Base-by-base conservation (phyloP, 129 eudicot species). In the Saposhnikovia divaricata region DNA sequence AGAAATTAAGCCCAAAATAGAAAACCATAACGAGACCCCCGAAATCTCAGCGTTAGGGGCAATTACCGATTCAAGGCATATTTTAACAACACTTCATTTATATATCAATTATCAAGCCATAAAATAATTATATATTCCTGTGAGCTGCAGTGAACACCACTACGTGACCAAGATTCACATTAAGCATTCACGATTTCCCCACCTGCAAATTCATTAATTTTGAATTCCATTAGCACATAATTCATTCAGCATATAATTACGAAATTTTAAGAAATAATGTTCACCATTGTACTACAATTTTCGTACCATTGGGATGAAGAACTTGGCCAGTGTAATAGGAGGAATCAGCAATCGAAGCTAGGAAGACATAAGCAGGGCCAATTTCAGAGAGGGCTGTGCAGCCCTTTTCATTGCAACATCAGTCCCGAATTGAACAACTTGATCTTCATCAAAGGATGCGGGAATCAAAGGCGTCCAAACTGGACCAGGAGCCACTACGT, bases 401-500 rank as follows among this genome's bases (percentile, higher is more conserved):
- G 97, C 96, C 83, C 98, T 84, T 27, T 86, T 79, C 97, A 95
- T 92, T 5, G 97, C 96, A 75, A 90, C 92, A 78, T 95, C 86
- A 0, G 83, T 70, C 59, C 98, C 98, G 3, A 95, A 95, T 9
- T 46, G 81, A 0, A 80, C 79, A 3, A 83, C 80, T 76, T 95
- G 85, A 12, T 95, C 96, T 75, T 87, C 91, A 2, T 70, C 50
- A 59, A 92, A 90, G 0, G 98, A 92, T 2, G 98, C 83, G 2
- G 96, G 97, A 38, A 92, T 95, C 76, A 95, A 77, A 0, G 98
- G 98, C 0, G 98, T 95, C 98, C 98, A 95, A 4, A 94, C 83
- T 0, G 98, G 98, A 0, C 98, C 98, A 0, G 97, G 98, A 0
- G 98, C 98, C 16, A 95, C 97, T 0, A 96, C 98, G 14, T 95